Percentiles rank a stretch among this genome's conserved stretches.
These are phyloP conservation scores for Pseudocercospora musae DNA, from an alignment of 2,329 filamentous ascomycete genomes.

Conservation along the genomic window DNA sequence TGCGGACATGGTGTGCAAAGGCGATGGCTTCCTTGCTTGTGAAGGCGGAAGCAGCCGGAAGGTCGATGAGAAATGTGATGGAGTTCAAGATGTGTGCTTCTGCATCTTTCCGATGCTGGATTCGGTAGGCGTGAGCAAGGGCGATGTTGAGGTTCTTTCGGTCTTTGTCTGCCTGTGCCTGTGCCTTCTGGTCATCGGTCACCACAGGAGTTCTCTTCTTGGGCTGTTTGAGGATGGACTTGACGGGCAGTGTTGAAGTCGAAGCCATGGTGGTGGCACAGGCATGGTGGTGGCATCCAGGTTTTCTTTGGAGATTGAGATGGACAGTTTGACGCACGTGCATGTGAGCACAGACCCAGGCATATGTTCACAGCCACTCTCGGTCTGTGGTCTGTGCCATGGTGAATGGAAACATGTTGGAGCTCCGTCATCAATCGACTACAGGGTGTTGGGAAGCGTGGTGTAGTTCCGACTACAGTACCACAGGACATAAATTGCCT, in stretches of 20 bases:
- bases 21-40: constrained; percentile 57
- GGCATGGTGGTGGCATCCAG: background rate
- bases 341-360: background rate
- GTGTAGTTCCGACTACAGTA: too few species aligned
- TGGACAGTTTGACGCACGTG: background rate
- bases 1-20: constrained; percentile 65
- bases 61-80: constrained; percentile 68
- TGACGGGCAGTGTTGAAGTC: constrained; percentile 34
- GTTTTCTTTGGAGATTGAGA: background rate
- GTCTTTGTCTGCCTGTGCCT: constrained; percentile 35
- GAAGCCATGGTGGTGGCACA: constrained; percentile 28
- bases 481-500: too few species aligned
- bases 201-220: constrained; percentile 25
- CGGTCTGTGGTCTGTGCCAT: too few species aligned
- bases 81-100: constrained; percentile 70
- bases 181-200: constrained; percentile 29
- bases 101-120: constrained; percentile 77
- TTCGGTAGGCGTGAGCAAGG: constrained; percentile 74
- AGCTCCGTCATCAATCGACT: background rate
- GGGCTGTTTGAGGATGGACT: constrained; percentile 47
- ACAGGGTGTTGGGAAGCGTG: too few species aligned
- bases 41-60: constrained; percentile 49
- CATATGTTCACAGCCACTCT: background rate
- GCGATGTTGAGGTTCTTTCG: constrained; percentile 60
- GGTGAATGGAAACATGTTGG: too few species aligned